Evolutionary conservation across 305 asterid species (phyloP).

Genomic region (Solanum aculeatissimum): DNA sequence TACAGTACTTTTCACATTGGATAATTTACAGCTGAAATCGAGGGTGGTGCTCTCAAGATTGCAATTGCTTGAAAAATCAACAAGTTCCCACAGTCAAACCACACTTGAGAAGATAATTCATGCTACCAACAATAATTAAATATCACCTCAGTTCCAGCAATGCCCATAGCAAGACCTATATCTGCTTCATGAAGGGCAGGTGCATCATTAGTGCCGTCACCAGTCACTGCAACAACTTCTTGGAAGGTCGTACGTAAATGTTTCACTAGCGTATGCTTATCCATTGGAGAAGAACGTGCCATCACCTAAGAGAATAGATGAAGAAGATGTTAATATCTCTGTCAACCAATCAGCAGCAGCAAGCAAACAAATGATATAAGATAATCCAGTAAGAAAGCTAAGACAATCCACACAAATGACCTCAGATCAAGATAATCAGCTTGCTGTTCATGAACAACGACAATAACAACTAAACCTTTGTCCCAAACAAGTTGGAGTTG

Average conservation of each 20-base stretch:
- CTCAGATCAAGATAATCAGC: not conserved
- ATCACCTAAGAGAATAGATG: conserved; percentile 45
- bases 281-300: conserved; percentile 99
- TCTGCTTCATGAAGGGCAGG: conserved; percentile 99
- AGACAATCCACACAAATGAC: not conserved
- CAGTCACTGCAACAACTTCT: conserved; percentile 97
- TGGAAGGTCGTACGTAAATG: conserved; percentile 67
- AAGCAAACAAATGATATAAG: not conserved
- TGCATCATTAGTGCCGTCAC: conserved; percentile 98
- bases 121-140: not conserved
- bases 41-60: not conserved
- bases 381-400: not conserved
- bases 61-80: not conserved
- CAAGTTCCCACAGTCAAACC: not conserved
- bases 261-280: conserved; percentile 84
- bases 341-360: not conserved
- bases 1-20: not conserved
- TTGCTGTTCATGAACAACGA: not conserved
- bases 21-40: not conserved
- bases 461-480: not conserved
- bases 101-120: not conserved
- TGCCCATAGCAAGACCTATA: conserved; percentile 99
- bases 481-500: not conserved
- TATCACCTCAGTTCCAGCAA: conserved; percentile 89
- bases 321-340: not conserved